Conservation (phyloP, 73 alveolate species). For the Tetrahymena thermophila region DNA sequence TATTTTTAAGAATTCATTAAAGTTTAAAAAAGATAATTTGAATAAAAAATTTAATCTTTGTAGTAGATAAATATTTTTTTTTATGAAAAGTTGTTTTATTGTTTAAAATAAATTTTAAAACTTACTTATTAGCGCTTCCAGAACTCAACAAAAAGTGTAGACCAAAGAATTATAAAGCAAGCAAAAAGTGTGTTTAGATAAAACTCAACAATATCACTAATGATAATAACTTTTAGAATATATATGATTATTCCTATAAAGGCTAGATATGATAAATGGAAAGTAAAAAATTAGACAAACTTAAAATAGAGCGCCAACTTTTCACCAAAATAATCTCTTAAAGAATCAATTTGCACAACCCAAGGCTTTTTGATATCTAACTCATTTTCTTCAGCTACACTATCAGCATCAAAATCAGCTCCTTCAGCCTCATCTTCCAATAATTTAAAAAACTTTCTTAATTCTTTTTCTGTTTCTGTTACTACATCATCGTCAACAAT, state of each 20-base stretch:
- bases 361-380: slow-evolving; percentile 17
- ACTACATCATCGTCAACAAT: neutral
- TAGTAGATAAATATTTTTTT: too few species aligned
- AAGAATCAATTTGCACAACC: slow-evolving; percentile 14
- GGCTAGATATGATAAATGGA: slow-evolving; percentile 22
- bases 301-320: slow-evolving; percentile 21
- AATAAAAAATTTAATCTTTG: too few species aligned
- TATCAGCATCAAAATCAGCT: slow-evolving; percentile 22
- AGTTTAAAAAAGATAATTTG: too few species aligned
- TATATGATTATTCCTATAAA: slow-evolving; percentile 7
- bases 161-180: slow-evolving; percentile 12
- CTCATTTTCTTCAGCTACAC: slow-evolving; percentile 8
- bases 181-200: slow-evolving; percentile 6
- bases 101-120: too few species aligned
- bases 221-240: neutral
- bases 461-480: slow-evolving; percentile 10
- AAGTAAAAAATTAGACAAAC: slow-evolving; percentile 8
- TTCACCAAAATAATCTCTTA: slow-evolving; percentile 37
- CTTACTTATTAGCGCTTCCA: slow-evolving; percentile 23
- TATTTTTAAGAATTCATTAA: too few species aligned
- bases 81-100: too few species aligned
- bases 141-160: slow-evolving; percentile 11
- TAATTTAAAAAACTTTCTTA: slow-evolving; percentile 9
- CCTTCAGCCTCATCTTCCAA: slow-evolving; percentile 39
- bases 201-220: neutral